These are phyloP conservation scores for Haplographium delicatum DNA, from an alignment of 495 filamentous ascomycete genomes.

Conservation along the genomic window DNA sequence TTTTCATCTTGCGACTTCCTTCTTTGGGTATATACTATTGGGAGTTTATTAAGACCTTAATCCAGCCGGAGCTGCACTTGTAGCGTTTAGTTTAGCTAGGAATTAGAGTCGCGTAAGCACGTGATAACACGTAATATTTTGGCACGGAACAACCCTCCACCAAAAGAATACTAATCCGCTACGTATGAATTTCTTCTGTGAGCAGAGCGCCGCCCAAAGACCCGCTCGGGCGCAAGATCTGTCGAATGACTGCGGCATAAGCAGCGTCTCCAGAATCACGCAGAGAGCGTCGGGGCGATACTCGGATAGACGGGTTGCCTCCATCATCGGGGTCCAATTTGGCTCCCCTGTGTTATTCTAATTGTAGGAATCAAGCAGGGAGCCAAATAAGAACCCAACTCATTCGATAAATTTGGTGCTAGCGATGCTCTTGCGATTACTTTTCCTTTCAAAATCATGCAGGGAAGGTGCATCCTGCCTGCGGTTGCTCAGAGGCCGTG, in stretches of 20 bases:
- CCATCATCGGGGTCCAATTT: slow-evolving; percentile 16
- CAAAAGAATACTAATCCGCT: background rate
- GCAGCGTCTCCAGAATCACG: background rate
- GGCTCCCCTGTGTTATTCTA: slow-evolving; percentile 18
- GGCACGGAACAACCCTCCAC: background rate
- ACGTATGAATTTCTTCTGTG: background rate
- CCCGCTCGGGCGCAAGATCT: background rate
- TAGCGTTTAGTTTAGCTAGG: background rate
- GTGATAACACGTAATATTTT: slow-evolving; percentile 4
- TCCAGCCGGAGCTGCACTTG: background rate
- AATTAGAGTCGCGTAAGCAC: slow-evolving; percentile 4
- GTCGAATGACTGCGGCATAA: background rate
- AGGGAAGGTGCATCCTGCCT: slow-evolving; percentile 6
- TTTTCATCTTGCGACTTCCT: background rate
- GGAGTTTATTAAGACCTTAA: background rate
- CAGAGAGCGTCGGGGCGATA: background rate
- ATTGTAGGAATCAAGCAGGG: slow-evolving; percentile 13
- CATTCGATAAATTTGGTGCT: slow-evolving; percentile 11
- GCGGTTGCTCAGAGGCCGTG: background rate
- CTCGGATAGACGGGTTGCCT: background rate
- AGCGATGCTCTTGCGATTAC: slow-evolving; percentile 1
- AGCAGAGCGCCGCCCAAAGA: background rate
- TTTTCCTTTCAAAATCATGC: slow-evolving; percentile 2
- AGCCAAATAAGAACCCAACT: slow-evolving; percentile 9
- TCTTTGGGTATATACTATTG: background rate